Evolutionary conservation across 352 stramenopile species (phyloP).

Genomic region (Pythium periplocum): DNA sequence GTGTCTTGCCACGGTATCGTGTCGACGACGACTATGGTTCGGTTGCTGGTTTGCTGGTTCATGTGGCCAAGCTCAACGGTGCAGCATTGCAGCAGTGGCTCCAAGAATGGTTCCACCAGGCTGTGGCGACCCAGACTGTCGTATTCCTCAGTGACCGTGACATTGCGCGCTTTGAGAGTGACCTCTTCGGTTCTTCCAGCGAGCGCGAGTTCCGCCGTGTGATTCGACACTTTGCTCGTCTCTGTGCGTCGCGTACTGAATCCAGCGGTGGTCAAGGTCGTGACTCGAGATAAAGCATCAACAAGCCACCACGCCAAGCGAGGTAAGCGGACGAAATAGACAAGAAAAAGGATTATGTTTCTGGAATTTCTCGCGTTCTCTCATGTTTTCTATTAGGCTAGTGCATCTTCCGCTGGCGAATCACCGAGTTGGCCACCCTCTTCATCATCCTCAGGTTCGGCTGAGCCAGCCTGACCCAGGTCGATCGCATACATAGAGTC

Average conservation of each 20-base stretch:
- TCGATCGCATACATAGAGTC: slow-evolving; percentile 57
- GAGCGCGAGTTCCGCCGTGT: slow-evolving; percentile 72
- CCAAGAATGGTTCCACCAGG: slow-evolving; percentile 58
- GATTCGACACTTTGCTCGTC: slow-evolving; percentile 75
- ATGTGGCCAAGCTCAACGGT: slow-evolving; percentile 64
- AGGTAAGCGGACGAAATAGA: not conserved
- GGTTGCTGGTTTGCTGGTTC: slow-evolving; percentile 61
- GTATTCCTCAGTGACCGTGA: slow-evolving; percentile 62
- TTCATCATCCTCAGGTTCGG: too few species aligned
- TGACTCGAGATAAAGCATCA: too few species aligned
- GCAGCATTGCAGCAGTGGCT: slow-evolving; percentile 49
- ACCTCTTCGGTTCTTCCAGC: slow-evolving; percentile 52
- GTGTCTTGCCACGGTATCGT: slow-evolving; percentile 44
- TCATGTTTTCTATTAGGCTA: too few species aligned
- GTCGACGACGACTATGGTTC: slow-evolving; percentile 82
- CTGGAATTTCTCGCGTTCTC: too few species aligned
- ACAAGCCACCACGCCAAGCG: too few species aligned
- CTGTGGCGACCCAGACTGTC: slow-evolving; percentile 32
- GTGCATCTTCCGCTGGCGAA: slow-evolving; percentile 2
- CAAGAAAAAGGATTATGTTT: not conserved
- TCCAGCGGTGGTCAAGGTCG: not conserved
- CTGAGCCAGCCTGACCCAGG: slow-evolving; percentile 6
- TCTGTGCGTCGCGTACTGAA: slow-evolving; percentile 75
- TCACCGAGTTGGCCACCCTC: not conserved
- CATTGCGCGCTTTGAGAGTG: slow-evolving; percentile 49